These are phyloP conservation scores for Triticum monococcum DNA, from an alignment of 176 grass and related monocot genomes.

Conservation along the genomic window DNA sequence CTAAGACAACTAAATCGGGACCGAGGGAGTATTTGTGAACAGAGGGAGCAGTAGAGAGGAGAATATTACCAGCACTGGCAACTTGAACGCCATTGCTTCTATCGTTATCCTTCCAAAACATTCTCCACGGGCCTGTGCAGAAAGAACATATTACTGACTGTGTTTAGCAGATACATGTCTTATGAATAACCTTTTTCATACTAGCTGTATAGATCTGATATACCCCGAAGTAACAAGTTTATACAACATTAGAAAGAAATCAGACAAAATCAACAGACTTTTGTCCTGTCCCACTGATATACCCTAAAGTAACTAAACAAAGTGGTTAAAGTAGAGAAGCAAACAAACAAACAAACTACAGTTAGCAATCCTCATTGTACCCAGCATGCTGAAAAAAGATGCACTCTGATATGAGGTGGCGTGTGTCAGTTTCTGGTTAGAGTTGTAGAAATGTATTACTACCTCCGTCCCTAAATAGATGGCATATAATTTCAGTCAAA, in stretches of 20 bases:
- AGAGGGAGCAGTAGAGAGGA: neutral
- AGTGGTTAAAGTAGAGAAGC: neutral
- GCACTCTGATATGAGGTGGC: neutral
- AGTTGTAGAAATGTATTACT: neutral
- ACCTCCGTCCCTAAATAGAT: too few species aligned
- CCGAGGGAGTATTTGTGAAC: too few species aligned
- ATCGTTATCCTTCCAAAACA: constrained; percentile 99
- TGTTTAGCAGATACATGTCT: constrained; percentile 1
- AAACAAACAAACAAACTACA: neutral
- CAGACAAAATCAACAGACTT: constrained; percentile 1
- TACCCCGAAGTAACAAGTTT: neutral
- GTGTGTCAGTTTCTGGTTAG: neutral
- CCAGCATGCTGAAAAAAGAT: neutral
- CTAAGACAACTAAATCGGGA: too few species aligned
- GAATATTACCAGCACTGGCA: constrained; percentile 75
- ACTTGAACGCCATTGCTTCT: constrained; percentile 95
- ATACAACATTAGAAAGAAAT: neutral
- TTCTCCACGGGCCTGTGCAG: constrained; percentile 79
- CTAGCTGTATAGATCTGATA: neutral
- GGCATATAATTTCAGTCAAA: too few species aligned
- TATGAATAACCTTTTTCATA: neutral
- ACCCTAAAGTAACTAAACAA: neutral
- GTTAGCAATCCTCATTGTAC: neutral
- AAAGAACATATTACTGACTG: neutral
- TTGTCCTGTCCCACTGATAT: neutral